These are phyloP conservation scores for Skeletonema potamos DNA, from an alignment of 108 stramenopile genomes.

Conservation along the genomic window DNA sequence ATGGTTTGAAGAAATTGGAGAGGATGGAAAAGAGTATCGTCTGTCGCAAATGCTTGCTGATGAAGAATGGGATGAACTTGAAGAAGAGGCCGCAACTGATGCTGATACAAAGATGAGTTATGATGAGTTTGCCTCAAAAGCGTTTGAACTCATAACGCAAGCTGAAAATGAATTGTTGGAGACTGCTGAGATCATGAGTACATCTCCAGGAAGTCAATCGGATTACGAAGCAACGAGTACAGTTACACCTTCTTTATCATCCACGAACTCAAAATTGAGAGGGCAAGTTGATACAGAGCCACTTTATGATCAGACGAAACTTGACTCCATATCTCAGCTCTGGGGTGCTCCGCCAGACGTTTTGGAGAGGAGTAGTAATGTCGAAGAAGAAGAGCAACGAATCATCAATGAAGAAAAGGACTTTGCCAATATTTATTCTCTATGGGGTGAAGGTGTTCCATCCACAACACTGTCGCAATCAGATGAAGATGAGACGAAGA, in stretches of 20 bases:
- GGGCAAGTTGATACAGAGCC: constrained; percentile 16
- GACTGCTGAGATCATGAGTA: constrained; percentile 51
- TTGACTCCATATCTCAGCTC: constrained; percentile 60
- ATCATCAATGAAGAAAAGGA: constrained; percentile 45
- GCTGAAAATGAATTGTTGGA: constrained; percentile 50
- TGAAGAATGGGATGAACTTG: constrained; percentile 50
- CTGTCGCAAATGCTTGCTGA: constrained; percentile 59
- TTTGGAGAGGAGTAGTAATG: constrained; percentile 28
- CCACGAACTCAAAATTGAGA: not conserved
- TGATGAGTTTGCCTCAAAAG: constrained; percentile 46
- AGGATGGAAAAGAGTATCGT: constrained; percentile 58
- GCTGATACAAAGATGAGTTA: constrained; percentile 22
- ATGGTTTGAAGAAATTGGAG: constrained; percentile 63
- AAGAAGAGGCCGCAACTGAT: constrained; percentile 9
- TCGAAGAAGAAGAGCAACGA: constrained; percentile 1
- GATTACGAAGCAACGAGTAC: constrained; percentile 35
- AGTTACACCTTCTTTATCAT: not conserved
- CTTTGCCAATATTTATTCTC: constrained; percentile 41
- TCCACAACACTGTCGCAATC: not conserved
- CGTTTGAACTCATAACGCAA: constrained; percentile 47
- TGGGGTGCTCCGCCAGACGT: constrained; percentile 57
- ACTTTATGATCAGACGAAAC: constrained; percentile 56
- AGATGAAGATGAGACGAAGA: constrained; percentile 21
- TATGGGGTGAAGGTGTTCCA: constrained; percentile 47
- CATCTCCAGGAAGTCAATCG: constrained; percentile 44